These are phyloP conservation scores for Cavenderia fasciculata DNA, from an alignment of 78 protist genomes.

Conservation along the genomic window DNA sequence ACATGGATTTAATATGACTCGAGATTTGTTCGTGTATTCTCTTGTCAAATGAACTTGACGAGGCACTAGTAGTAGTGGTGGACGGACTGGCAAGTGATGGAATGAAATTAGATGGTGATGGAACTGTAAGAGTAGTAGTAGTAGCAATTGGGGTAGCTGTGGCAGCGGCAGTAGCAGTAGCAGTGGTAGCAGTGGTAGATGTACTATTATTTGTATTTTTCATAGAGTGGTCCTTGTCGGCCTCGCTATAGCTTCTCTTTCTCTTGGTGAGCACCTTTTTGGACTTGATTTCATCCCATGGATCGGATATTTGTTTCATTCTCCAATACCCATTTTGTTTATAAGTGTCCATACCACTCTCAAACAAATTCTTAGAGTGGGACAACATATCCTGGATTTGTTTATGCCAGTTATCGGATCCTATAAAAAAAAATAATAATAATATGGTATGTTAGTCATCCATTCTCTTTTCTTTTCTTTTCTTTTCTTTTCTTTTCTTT, in stretches of 20 bases:
- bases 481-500: background rate
- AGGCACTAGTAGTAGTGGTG: background rate
- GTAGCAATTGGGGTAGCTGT: background rate
- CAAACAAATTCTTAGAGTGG: conserved; percentile 56
- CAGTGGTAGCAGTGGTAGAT: background rate
- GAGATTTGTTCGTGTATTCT: conserved; percentile 11
- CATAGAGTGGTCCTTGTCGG: conserved; percentile 10
- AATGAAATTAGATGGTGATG: background rate
- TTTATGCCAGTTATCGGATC: conserved; percentile 77
- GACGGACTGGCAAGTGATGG: background rate
- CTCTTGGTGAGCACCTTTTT: conserved; percentile 51
- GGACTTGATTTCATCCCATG: conserved; percentile 71
- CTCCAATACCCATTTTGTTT: conserved; percentile 76
- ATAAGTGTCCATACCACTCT: conserved; percentile 63
- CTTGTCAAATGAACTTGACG: conserved; percentile 12
- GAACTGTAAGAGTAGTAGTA: background rate
- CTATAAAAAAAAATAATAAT: conserved; percentile 3
- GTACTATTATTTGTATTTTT: background rate
- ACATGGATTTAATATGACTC: background rate
- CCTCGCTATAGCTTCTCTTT: conserved; percentile 59
- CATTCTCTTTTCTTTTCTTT: background rate
- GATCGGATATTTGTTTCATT: conserved; percentile 60
- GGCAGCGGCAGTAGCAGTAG: background rate
- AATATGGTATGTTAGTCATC: background rate
- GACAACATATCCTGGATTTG: conserved; percentile 70